Evolutionary conservation across 208 protist species (phyloP).

Genomic region (Trichomonas gallinae): DNA sequence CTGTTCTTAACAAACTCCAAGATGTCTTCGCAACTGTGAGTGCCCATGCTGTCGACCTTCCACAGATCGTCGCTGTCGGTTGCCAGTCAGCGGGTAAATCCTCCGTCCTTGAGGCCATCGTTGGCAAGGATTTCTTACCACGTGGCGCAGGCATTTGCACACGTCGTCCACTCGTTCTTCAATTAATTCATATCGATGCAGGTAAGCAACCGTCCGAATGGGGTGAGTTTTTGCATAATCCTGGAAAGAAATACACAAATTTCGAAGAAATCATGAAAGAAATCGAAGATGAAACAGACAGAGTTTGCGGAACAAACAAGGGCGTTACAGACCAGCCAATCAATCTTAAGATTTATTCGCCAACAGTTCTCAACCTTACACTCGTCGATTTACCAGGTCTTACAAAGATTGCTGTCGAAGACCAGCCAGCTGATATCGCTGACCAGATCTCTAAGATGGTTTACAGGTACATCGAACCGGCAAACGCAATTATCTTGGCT

Average conservation of each 20-base stretch:
- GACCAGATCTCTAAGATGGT: constrained; percentile 86
- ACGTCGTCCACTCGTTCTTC: constrained; percentile 88
- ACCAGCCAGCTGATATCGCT: constrained; percentile 93
- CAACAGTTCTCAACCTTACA: constrained; percentile 89
- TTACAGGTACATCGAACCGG: constrained; percentile 73
- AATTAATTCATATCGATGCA: constrained; percentile 66
- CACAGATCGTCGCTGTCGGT: constrained; percentile 44
- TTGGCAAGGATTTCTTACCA: constrained; percentile 94
- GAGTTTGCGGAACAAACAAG: constrained; percentile 78
- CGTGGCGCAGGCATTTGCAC: constrained; percentile 97
- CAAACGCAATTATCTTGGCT: constrained; percentile 90
- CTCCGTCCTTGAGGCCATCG: constrained; percentile 90
- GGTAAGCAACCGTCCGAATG: constrained; percentile 43
- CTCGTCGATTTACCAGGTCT: constrained; percentile 97
- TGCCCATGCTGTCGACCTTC: constrained; percentile 27
- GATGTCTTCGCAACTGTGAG: constrained; percentile 37
- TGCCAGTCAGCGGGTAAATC: constrained; percentile 36
- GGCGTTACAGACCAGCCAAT: constrained; percentile 84
- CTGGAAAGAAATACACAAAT: constrained; percentile 69
- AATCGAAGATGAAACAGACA: constrained; percentile 81
- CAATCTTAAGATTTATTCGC: constrained; percentile 79
- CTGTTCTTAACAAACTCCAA: constrained; percentile 43
- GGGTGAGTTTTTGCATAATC: constrained; percentile 62
- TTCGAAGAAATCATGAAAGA: constrained; percentile 72
- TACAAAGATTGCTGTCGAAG: constrained; percentile 85